Conservation (phyloP, 2,329 filamentous ascomycete species). For the Claviceps pazoutovae region DNA sequence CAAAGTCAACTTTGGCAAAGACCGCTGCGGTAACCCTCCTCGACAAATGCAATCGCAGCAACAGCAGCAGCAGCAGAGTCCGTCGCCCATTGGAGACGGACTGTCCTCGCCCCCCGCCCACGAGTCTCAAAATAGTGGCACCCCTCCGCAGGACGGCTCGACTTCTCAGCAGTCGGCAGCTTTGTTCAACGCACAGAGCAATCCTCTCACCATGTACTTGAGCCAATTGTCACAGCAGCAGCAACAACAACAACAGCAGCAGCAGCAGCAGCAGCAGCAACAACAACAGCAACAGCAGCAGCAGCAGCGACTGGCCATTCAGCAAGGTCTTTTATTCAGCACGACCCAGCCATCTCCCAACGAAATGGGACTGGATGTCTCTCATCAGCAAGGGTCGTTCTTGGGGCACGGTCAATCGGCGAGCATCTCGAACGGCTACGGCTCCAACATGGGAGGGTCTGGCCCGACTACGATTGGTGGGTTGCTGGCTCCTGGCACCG, state of each 20-base stretch:
- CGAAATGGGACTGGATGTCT: slow-evolving; percentile 43
- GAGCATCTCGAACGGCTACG: slow-evolving; percentile 51
- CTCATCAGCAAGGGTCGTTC: slow-evolving; percentile 42
- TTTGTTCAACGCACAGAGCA: slow-evolving; percentile 70
- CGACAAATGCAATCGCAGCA: slow-evolving; percentile 54
- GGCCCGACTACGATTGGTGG: slow-evolving; percentile 60
- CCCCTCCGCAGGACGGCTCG: slow-evolving; percentile 36
- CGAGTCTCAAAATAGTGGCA: slow-evolving; percentile 43
- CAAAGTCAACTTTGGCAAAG: slow-evolving; percentile 99
- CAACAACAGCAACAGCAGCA: slow-evolving; percentile 29
- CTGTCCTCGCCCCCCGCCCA: slow-evolving; percentile 43
- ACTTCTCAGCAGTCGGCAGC: slow-evolving; percentile 53
- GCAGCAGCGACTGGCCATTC: slow-evolving; percentile 54
- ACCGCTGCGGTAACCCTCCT: slow-evolving; percentile 91
- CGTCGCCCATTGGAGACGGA: slow-evolving; percentile 53
- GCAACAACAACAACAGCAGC: slow-evolving; percentile 35
- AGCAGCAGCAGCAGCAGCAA: slow-evolving; percentile 55
- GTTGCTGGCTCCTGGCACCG: slow-evolving; percentile 57
- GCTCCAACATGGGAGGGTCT: slow-evolving; percentile 35
- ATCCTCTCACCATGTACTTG: slow-evolving; percentile 86
- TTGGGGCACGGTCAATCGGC: slow-evolving; percentile 51
- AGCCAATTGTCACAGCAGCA: slow-evolving; percentile 65
- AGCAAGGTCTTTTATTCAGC: slow-evolving; percentile 72
- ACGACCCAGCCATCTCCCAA: slow-evolving; percentile 48
- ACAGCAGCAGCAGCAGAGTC: slow-evolving; percentile 37